phyloP scores from a whole-genome alignment of 1,139 yeast species.

The Saccharomycopsis hybrid region DNA sequence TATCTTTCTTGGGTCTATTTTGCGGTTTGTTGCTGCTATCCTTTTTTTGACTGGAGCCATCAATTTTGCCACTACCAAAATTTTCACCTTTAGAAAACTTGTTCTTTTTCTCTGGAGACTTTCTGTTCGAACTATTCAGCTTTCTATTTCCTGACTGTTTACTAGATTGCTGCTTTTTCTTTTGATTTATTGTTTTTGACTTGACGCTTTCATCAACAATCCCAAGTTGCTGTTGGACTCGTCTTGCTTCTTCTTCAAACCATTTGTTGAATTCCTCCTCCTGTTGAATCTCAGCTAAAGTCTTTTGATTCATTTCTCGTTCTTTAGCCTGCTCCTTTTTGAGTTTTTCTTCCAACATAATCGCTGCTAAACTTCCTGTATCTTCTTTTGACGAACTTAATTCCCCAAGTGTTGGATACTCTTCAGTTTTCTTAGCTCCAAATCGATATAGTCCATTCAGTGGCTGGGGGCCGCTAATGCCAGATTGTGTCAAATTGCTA shows the following conservation, averaged over 20 bases:
- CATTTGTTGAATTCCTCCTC: constrained; percentile 76
- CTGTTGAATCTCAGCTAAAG: constrained; percentile 64
- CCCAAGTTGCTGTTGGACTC: constrained; percentile 43
- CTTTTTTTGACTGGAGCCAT: not conserved
- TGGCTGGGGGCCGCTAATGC: too few species aligned
- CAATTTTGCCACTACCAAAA: not conserved
- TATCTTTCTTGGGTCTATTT: not conserved
- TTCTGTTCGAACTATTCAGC: not conserved
- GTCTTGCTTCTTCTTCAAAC: constrained; percentile 71
- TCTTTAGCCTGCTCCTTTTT: constrained; percentile 27
- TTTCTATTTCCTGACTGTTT: not conserved
- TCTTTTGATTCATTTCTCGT: constrained; percentile 31
- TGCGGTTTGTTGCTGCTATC: not conserved
- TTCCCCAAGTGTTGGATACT: constrained; percentile 6
- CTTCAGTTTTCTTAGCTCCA: constrained; percentile 5
- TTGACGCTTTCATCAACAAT: not conserved
- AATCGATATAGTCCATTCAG: too few species aligned
- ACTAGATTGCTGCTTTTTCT: not conserved
- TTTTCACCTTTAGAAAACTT: too few species aligned
- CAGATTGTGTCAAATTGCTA: too few species aligned
- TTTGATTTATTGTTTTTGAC: not conserved
- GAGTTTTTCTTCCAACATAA: constrained; percentile 44
- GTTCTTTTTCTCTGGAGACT: too few species aligned
- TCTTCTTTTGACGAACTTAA: not conserved
- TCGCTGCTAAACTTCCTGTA: constrained; percentile 28